Base-by-base conservation (phyloP, 2,329 filamentous ascomycete species). In the Cordyceps militaris region DNA sequence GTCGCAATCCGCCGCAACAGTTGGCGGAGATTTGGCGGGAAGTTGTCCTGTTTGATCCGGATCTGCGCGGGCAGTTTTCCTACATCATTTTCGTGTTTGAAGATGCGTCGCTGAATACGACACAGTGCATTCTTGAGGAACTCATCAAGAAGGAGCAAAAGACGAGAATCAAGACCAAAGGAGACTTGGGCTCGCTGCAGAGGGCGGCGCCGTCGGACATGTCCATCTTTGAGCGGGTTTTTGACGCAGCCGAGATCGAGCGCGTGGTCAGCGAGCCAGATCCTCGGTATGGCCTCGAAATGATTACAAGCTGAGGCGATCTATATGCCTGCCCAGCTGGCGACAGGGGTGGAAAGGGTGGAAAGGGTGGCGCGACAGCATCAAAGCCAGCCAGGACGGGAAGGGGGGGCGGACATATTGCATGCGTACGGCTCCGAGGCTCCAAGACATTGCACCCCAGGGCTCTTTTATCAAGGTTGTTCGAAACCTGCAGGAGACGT, bases 1-100 rank as follows among this genome's bases (percentile, higher is more conserved):
- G 83, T 66, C 78, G 81, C 63, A 88, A 88, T 67, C 85, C 85
- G 42, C 81, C 85, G 1, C 77, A 79, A 65, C 83, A 86, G 68
- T 74, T 87, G 56, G 84, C 84, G 34, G 79, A 83, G 68, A 75
- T 87, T 51, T 88, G 85, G 85, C 77, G 83, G 47, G 84, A 88
- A 61, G 74, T 85, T 11, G 76, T 87, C 44, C 74, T 86, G 44
- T 83, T 82, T 67, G 82, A 86, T 61, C 77, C 81, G 0, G 83
- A 85, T 58, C 77, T 87, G 38, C 75, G 80, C 14, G 83, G 84
- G 19, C 80, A 83, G 58, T 84, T 88, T 64, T 69, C 75, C 54
- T 79, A 82, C 62, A 80, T 86, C 32, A 77, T 83, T 6, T 88
- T 88, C 66, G 80, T 83, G 13, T 86, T 88, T 61, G 83, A 86